A percentile compares a stretch with the other conserved stretches of the same genome.
These are phyloP conservation scores for Lactuca saligna DNA, from an alignment of 129 eudicot species.

Conservation along the genomic window DNA sequence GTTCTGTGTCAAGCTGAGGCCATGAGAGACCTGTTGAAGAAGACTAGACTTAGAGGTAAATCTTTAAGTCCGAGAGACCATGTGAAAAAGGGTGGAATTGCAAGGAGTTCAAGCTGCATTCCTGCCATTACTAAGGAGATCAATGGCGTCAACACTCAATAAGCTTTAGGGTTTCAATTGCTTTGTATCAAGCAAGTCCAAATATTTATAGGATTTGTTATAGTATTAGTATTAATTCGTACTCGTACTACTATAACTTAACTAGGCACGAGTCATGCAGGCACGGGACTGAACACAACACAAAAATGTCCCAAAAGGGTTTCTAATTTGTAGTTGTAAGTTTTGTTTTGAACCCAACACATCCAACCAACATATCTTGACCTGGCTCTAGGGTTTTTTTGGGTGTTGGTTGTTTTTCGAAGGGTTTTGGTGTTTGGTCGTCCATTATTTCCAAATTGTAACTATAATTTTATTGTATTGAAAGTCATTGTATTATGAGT, in stretches of 20 bases:
- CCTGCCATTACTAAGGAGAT: constrained; percentile 62
- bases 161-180: not conserved
- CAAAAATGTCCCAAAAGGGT: constrained; percentile 10
- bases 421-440: constrained; percentile 24
- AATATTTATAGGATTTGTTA: constrained; percentile 31
- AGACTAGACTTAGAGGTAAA: constrained; percentile 51
- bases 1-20: constrained; percentile 75
- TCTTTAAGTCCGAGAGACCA: constrained; percentile 60
- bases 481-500: constrained; percentile 6
- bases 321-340: constrained; percentile 17
- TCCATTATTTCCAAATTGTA: constrained; percentile 24
- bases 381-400: constrained; percentile 25
- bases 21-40: constrained; percentile 73
- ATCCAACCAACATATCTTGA: constrained; percentile 31
- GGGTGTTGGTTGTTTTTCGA: constrained; percentile 30
- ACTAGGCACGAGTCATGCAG: not conserved
- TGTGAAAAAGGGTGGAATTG: constrained; percentile 53
- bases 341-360: constrained; percentile 10
- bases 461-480: constrained; percentile 13
- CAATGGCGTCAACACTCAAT: constrained; percentile 21
- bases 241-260: not conserved
- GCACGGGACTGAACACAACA: constrained; percentile 17
- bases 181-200: constrained; percentile 18
- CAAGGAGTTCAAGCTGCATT: constrained; percentile 82
- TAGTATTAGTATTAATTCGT: not conserved